Conservation (phyloP, 2,329 filamentous ascomycete genomes). For the Phialophora verrucosa region DNA sequence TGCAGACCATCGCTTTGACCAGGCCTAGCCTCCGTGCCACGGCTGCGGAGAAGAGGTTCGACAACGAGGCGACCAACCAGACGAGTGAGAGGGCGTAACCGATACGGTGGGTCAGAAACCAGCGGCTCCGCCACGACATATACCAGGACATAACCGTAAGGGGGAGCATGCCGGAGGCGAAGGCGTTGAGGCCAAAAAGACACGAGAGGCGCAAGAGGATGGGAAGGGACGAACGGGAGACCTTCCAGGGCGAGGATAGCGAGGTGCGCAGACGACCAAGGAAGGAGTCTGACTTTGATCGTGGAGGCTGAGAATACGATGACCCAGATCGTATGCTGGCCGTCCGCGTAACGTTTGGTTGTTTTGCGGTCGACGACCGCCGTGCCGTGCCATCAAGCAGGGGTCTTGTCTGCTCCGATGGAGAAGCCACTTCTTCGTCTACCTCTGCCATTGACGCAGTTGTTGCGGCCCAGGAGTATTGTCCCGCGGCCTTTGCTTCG, state of each 20-base stretch:
- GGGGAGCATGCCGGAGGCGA: conserved; percentile 72
- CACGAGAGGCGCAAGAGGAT: conserved; percentile 67
- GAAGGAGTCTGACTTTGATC: conserved; percentile 12
- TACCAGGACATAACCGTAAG: conserved; percentile 52
- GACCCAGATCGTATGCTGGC: conserved; percentile 16
- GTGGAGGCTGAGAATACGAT: conserved; percentile 11
- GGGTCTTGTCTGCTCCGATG: conserved; percentile 29
- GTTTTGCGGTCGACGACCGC: conserved; percentile 11
- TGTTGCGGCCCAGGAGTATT: conserved; percentile 26
- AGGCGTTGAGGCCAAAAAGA: conserved; percentile 70
- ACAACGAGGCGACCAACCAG: conserved; percentile 55
- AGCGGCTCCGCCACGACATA: conserved; percentile 27
- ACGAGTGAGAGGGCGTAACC: conserved; percentile 52
- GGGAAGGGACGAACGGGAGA: conserved; percentile 57
- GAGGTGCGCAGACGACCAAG: conserved; percentile 26
- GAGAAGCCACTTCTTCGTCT: conserved; percentile 31
- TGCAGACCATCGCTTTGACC: conserved; percentile 74
- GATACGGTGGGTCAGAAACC: conserved; percentile 40
- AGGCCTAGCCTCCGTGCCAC: conserved; percentile 68
- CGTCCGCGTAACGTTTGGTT: conserved; percentile 15
- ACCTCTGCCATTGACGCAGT: conserved; percentile 14
- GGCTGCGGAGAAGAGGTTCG: conserved; percentile 61
- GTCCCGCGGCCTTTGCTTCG: conserved; percentile 18
- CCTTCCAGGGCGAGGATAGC: conserved; percentile 39
- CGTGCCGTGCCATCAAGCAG: conserved; percentile 15